A percentile compares a stretch with the other conserved stretches of the same genome.
phyloP scores from a whole-genome alignment of 1,284 basidiomycete species.

The Ganoderma leucocontextum region DNA sequence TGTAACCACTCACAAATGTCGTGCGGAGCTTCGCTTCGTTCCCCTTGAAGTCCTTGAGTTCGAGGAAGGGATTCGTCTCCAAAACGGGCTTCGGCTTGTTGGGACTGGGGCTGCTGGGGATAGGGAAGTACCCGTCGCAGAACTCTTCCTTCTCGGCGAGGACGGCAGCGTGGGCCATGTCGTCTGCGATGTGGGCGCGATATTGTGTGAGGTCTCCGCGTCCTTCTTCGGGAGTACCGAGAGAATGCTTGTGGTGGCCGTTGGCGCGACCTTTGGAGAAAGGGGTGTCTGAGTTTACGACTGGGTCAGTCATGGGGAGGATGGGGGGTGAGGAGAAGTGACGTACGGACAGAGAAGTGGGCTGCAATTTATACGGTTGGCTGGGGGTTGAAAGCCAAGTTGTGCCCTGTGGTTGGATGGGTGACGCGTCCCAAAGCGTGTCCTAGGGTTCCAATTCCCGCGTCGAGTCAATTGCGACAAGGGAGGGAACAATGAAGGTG shows the following conservation, averaged over 20 bases:
- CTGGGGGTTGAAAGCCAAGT: neutral
- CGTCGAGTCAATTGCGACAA: neutral
- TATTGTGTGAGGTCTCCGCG: neutral
- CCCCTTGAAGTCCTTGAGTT: neutral
- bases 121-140: neutral
- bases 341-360: neutral
- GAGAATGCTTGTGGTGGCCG: neutral
- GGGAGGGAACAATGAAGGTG: neutral
- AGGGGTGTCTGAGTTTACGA: neutral
- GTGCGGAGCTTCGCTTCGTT: neutral
- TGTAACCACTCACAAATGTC: neutral
- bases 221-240: neutral
- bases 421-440: neutral
- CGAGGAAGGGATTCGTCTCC: neutral
- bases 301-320: neutral
- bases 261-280: neutral
- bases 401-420: neutral
- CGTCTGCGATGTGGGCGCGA: neutral
- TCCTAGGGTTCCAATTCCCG: neutral
- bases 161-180: constrained; percentile 2
- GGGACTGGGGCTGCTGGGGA: neutral
- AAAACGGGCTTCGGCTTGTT: neutral
- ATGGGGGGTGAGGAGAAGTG: neutral
- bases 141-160: neutral
- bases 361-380: neutral